A percentile compares a stretch with the other conserved stretches of the same genome.
Conservation (phyloP, 1,139 yeast genomes). For the Geotrichum bryndzae region DNA sequence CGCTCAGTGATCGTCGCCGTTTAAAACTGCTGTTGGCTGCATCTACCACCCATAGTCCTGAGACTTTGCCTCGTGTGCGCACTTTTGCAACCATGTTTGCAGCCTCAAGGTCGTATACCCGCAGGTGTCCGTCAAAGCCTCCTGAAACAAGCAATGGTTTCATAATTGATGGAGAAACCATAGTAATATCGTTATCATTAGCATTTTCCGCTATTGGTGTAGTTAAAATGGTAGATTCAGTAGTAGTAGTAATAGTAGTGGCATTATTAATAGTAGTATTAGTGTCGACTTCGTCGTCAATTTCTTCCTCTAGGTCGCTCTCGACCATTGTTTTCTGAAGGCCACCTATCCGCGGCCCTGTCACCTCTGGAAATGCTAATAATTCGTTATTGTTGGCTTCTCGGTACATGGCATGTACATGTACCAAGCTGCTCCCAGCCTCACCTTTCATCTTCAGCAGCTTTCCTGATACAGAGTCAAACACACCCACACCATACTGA, state of each 20-base stretch:
- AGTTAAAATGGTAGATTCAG: background rate
- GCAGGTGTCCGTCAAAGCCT: constrained; percentile 70
- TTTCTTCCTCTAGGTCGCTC: constrained; percentile 9
- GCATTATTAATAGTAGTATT: background rate
- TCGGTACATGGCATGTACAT: background rate
- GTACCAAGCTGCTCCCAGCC: constrained; percentile 22
- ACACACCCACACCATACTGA: constrained; percentile 26
- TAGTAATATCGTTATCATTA: background rate
- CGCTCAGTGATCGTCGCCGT: constrained; percentile 4
- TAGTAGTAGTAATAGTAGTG: background rate
- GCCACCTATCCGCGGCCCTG: constrained; percentile 10
- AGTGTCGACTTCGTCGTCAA: too few species aligned
- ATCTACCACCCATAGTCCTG: constrained; percentile 45
- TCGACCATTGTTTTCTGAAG: background rate
- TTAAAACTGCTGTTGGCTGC: constrained; percentile 5
- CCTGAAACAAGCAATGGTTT: constrained; percentile 45
- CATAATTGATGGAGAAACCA: background rate
- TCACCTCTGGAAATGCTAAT: background rate
- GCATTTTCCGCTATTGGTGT: background rate
- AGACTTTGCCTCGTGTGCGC: constrained; percentile 59
- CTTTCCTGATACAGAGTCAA: constrained; percentile 23
- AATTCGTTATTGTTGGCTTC: background rate
- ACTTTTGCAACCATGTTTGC: constrained; percentile 59
- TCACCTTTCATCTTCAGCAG: constrained; percentile 23
- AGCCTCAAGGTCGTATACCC: constrained; percentile 58